phyloP scores from a whole-genome alignment of 208 protist species.

The Leptomonas pyrrhocoris region DNA sequence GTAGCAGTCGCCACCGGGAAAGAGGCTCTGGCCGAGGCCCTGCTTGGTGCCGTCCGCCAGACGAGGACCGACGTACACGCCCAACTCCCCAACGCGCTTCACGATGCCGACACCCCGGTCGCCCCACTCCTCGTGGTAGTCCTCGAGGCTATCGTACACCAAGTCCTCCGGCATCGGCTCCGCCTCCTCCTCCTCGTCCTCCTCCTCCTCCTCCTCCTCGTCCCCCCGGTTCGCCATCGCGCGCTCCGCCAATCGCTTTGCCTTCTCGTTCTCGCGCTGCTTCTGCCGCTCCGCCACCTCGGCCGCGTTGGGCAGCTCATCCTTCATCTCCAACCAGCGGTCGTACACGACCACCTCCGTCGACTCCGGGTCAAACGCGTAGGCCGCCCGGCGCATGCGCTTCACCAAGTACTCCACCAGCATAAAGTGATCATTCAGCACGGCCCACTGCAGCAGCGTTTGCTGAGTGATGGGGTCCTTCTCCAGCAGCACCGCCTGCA shows the following conservation, averaged over 20 bases:
- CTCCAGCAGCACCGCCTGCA: conserved; percentile 67
- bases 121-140: conserved; percentile 88
- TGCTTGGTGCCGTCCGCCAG: conserved; percentile 83
- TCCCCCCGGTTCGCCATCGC: conserved; percentile 23
- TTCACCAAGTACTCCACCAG: conserved; percentile 90
- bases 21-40: conserved; percentile 86
- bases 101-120: conserved; percentile 72
- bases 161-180: conserved; percentile 84
- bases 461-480: conserved; percentile 86
- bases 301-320: conserved; percentile 72
- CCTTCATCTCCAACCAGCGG: conserved; percentile 85
- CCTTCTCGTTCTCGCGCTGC: conserved; percentile 65
- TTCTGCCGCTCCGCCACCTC: conserved; percentile 79
- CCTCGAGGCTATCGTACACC: conserved; percentile 78
- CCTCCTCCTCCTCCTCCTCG: conserved; percentile 62
- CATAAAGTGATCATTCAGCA: conserved; percentile 81
- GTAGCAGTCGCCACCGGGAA: conserved; percentile 88
- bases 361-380: conserved; percentile 74
- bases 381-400: conserved; percentile 71
- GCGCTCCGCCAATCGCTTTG: conserved; percentile 60
- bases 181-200: conserved; percentile 78
- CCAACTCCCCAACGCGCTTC: conserved; percentile 90
- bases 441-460: conserved; percentile 88
- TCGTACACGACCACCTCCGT: conserved; percentile 79
- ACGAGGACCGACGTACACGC: conserved; percentile 77